Conservation (phyloP, 2,329 filamentous ascomycete genomes). For the Colletotrichum ledebouriae region DNA sequence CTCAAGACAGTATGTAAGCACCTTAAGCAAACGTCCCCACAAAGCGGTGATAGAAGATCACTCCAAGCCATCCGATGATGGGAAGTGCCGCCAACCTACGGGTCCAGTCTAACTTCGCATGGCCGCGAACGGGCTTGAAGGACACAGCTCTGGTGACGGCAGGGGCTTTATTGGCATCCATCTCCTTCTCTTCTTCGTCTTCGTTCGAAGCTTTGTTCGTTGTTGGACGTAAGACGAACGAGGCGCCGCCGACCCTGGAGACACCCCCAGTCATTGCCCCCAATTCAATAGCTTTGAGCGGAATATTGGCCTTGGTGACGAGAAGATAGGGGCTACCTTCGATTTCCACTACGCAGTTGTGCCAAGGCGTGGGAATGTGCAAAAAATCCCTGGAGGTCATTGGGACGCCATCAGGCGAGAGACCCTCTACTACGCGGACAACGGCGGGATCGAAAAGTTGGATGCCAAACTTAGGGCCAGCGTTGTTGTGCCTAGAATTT, state of each 20-base stretch:
- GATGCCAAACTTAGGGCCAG: constrained; percentile 58
- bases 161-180: neutral
- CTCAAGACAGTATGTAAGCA: constrained; percentile 12
- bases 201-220: neutral
- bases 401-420: constrained; percentile 46
- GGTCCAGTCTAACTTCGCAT: constrained; percentile 28
- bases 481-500: constrained; percentile 51
- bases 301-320: constrained; percentile 45
- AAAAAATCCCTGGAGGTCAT: constrained; percentile 46
- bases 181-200: neutral
- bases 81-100: constrained; percentile 33
- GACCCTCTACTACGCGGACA: constrained; percentile 50
- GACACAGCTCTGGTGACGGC: neutral
- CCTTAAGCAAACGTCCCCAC: constrained; percentile 32
- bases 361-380: constrained; percentile 58
- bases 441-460: constrained; percentile 51
- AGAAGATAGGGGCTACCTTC: constrained; percentile 43
- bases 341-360: constrained; percentile 55
- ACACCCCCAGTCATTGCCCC: constrained; percentile 31
- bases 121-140: constrained; percentile 4
- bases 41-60: constrained; percentile 33
- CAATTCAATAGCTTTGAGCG: constrained; percentile 32
- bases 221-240: constrained; percentile 26
- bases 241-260: constrained; percentile 16
- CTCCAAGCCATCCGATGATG: constrained; percentile 28